Evolutionary conservation across 129 eudicot species (phyloP), one percentile per base, ranked within the genome.

Genomic region (Apium graveolens): DNA sequence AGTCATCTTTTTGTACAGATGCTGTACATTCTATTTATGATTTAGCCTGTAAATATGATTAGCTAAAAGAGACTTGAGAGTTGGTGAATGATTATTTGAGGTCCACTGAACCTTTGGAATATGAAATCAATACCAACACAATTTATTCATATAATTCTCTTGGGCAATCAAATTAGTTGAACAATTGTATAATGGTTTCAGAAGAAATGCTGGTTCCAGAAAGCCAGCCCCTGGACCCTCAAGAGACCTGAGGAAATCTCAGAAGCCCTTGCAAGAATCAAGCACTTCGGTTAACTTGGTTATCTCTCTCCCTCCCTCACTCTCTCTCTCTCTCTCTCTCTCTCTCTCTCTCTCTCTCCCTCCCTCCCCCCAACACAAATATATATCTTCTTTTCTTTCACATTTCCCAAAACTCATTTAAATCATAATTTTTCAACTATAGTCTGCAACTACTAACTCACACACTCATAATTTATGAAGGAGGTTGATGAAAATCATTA

Each of bases 261-360:
- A 75, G 24, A 91, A 77, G 77, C 81, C 83, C 53, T 81, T 73
- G 81, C 91, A 84, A 79, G 98, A 89, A 78, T 81, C 83, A 77
- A 83, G 80, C 73, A 79, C 73, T 68, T 81, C 86, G 80, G 55
- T 73, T 48, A 83, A 83, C 84, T 78, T 85, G 80, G 87, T 81
- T 63, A 90, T 82, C 51, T 92, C 89, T 87, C 55, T 62, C 72
- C 78, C 41, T 78, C 53, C 75, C 77, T 14, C 83, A 45, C 78
- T 5, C 31, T 31, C 35, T 32, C 37, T 43, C 45, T 43, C 45
- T 39, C 42, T 39, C 38, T 35, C 38, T 35, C 38, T 35, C 38
- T 35, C 38, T 35, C 41, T 5, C 41, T 38, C 41, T 5, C 41
- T 38, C 41, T 4, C 41, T 1, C 41, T 6, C 41, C 6, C 41